Evolutionary conservation across 2,329 filamentous ascomycete genomes (phyloP).

Genomic region (Chaetomium globosum): DNA sequence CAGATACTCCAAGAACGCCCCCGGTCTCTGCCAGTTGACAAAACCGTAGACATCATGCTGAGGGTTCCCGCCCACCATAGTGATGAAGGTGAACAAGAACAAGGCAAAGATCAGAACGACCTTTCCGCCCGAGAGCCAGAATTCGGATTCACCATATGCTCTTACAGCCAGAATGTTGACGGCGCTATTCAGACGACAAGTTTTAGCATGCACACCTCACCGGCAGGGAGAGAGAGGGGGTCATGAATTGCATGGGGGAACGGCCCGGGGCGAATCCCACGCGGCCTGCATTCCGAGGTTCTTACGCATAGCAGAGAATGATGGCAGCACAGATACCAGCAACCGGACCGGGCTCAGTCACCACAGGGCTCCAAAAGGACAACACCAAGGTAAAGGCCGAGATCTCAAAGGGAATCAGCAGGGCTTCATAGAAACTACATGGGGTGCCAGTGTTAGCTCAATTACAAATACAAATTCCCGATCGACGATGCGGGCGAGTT

Average conservation of each 20-base stretch:
- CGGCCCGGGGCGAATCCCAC: neutral
- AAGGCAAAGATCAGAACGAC: neutral
- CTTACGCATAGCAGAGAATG: neutral
- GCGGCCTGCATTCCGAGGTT: neutral
- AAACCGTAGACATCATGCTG: neutral
- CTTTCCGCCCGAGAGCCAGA: neutral
- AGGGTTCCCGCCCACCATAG: neutral
- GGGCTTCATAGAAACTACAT: neutral
- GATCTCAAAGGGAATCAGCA: neutral
- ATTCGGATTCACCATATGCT: neutral
- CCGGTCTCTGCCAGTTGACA: neutral
- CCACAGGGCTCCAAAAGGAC: neutral
- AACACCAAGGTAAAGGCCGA: neutral
- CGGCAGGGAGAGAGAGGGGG: neutral
- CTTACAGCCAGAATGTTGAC: neutral
- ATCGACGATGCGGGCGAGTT: neutral
- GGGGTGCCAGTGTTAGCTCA: neutral
- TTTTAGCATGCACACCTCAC: neutral
- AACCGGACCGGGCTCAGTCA: neutral
- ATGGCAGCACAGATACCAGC: neutral
- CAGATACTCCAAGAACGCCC: neutral
- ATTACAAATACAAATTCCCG: neutral
- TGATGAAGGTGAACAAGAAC: neutral
- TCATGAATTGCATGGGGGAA: neutral
- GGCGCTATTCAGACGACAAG: neutral